Evolutionary conservation across 2,329 filamentous ascomycete species (phyloP), one percentile per base, ranked within the genome.

Genomic region (Coniochaeta ligniaria): DNA sequence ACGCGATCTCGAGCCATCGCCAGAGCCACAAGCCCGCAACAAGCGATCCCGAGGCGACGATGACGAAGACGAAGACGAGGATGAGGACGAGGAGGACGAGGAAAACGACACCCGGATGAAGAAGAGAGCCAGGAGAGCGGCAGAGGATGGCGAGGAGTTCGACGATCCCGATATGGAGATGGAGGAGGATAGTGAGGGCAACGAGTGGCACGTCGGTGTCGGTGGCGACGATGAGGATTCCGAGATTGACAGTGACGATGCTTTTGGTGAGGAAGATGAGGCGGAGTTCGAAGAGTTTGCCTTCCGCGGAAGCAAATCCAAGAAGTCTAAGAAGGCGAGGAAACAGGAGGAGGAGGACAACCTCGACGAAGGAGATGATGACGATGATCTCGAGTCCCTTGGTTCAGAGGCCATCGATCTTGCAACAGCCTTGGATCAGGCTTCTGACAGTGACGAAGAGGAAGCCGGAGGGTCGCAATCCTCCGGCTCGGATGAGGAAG

Each of bases 111-210:
- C 69, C 2, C 71, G 69, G 17, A 67, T 68, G 54, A 77, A 77
- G 63, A 72, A 71, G 47, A 75, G 76, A 0, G 70, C 73, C 52
- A 71, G 75, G 57, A 78, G 76, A 72, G 73, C 67, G 57, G 74
- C 73, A 17, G 75, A 76, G 43, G 75, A 79, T 5, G 77, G 75
- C 6, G 78, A 83, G 6, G 79, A 85, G 67, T 82, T 83, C 20
- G 81, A 82, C 50, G 79, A 85, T 17, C 54, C 54, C 4, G 54
- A 57, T 17, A 57, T 57, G 54, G 90, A 93, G 61, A 86, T 88
- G 64, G 91, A 90, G 11, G 93, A 88, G 66, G 93, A 96, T 70
- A 91, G 89, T 63, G 90, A 93, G 63, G 92, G 92, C 24, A 90
- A 96, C 68, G 86, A 90, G 69, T 96, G 92, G 92, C 87, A 83